Evolutionary conservation across 768 basidiomycete species (phyloP), one percentile per base, ranked within the genome.

Genomic region (Cyclocybe aegerita): DNA sequence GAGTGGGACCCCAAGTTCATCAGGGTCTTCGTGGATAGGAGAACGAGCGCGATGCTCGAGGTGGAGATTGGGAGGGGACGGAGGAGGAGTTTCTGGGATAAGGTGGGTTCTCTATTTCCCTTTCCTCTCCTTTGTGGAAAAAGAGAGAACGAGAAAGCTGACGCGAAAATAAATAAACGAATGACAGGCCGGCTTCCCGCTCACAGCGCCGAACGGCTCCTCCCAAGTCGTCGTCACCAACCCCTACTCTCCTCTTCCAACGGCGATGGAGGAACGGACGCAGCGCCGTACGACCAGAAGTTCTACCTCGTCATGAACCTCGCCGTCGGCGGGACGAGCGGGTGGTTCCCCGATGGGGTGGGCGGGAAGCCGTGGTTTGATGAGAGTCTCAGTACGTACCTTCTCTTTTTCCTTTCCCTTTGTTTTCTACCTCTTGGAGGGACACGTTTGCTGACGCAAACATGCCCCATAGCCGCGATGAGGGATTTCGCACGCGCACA

Each of bases 301-400:
- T 94, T 96, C 66, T 93, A 90, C 73, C 65, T 94, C 15, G 78
- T 88, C 43, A 72, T 94, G 48, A 74, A 86, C 57, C 69, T 94
- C 7, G 88, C 85, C 0, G 90, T 76, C 0, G 93, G 93, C 0
- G 91, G 90, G 0, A 93, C 88, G 46, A 85, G 80, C 53, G 93
- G 93, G 16, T 94, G 87, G 88, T 95, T 94, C 80, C 89, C 89
- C 0, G 93, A 96, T 60, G 76, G 73, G 5, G 70, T 82, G 3
- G 90, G 88, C 33, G 74, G 66, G 47, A 91, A 93, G 65, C 85
- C 88, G 11, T 91, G 90, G 90, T 70, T 85, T 47, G 88, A 92
- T 62, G 79, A 75, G 1, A 79, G 79, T 32, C 57, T 54, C 37
- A 77, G 80, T 81, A 58, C 38, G 77, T 74, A 3, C 41, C n/a